Percentiles rank a stretch among this genome's conserved stretches.
These are phyloP conservation scores for Circinella umbellata DNA, from an alignment of 371 early-diverging fungal genomes.

Conservation along the genomic window DNA sequence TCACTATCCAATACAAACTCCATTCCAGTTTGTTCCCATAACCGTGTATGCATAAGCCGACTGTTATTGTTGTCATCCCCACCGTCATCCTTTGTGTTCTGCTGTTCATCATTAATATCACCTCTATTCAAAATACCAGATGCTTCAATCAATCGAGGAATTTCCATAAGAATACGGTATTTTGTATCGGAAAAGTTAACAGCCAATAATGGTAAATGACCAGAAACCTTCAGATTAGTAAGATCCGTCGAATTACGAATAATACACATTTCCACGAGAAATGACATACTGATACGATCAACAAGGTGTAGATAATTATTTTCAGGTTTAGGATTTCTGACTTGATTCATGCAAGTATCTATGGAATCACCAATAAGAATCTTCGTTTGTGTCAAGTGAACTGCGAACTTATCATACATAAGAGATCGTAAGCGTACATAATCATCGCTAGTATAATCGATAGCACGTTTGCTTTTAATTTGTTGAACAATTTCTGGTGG, in stretches of 20 bases:
- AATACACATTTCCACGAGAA: constrained; percentile 86
- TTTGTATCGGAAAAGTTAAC: constrained; percentile 94
- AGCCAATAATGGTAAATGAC: constrained; percentile 85
- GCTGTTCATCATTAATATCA: not conserved
- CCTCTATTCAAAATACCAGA: constrained; percentile 40
- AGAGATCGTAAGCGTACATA: constrained; percentile 74
- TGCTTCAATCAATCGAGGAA: constrained; percentile 64
- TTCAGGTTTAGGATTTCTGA: constrained; percentile 48
- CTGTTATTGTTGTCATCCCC: not conserved
- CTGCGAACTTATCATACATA: constrained; percentile 91
- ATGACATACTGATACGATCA: constrained; percentile 85
- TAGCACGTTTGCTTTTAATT: constrained; percentile 69
- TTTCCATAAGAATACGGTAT: constrained; percentile 89
- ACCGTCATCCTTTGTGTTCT: not conserved
- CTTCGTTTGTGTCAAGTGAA: constrained; percentile 84
- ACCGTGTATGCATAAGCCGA: constrained; percentile 35
- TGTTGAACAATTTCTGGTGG: constrained; percentile 70
- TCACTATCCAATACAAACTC: constrained; percentile 40
- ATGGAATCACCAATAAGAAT: constrained; percentile 83
- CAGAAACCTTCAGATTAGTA: constrained; percentile 79
- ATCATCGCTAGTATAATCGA: constrained; percentile 67
- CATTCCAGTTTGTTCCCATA: constrained; percentile 31
- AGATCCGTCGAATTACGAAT: constrained; percentile 78
- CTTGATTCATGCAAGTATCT: constrained; percentile 72
- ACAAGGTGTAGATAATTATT: constrained; percentile 77